phyloP scores from a whole-genome alignment of 1,139 yeast genomes.

The Blastobotrys elegans region DNA sequence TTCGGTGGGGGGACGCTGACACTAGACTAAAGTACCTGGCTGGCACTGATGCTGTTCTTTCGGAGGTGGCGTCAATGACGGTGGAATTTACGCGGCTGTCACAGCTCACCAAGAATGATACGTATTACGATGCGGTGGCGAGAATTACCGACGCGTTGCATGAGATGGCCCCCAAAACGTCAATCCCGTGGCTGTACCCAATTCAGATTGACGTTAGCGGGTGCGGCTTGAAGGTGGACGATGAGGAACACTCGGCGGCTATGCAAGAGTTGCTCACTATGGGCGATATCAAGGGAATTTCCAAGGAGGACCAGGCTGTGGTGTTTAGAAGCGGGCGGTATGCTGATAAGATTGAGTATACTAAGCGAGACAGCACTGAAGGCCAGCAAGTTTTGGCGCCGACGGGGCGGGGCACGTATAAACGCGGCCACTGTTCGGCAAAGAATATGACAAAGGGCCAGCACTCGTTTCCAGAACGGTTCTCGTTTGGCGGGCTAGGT shows the following conservation, averaged over 20 bases:
- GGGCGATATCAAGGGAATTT: neutral
- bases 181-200: constrained; percentile 42
- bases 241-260: neutral
- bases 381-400: constrained; percentile 10
- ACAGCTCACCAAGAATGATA: constrained; percentile 56
- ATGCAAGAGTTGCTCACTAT: neutral
- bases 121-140: constrained; percentile 44
- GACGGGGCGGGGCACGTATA: constrained; percentile 11
- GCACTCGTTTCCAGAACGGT: constrained; percentile 17
- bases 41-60: constrained; percentile 44
- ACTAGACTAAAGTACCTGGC: constrained; percentile 27
- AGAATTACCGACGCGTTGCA: constrained; percentile 41
- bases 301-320: neutral
- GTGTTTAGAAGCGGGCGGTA: neutral
- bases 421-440: constrained; percentile 12
- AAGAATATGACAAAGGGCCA: constrained; percentile 10
- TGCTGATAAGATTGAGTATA: constrained; percentile 1
- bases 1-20: constrained; percentile 48
- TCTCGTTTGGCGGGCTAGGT: constrained; percentile 54
- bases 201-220: constrained; percentile 46
- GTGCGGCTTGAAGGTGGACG: constrained; percentile 31
- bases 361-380: neutral
- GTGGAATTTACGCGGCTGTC: constrained; percentile 67
- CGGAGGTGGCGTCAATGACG: constrained; percentile 64
- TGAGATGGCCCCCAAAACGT: constrained; percentile 32